Evolutionary conservation across 1,284 basidiomycete species (phyloP), one percentile per base, ranked within the genome.

Genomic region (Pisolithus thermaeus): DNA sequence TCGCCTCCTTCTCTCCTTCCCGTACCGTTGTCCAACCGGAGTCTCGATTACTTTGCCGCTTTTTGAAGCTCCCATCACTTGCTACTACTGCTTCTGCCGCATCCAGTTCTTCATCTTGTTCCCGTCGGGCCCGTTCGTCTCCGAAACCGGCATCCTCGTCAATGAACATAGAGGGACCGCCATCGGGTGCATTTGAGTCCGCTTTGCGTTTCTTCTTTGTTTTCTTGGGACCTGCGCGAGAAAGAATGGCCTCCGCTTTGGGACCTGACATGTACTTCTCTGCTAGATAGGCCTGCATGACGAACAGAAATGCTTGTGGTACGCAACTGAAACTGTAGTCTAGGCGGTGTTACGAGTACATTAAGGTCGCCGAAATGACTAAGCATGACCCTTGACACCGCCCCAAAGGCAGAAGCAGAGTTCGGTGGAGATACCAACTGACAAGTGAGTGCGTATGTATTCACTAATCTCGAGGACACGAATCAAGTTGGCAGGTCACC

Each of bases 261-360:
- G 92, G 86, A 0, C 96, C 96, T 6, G 94, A 90, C 91, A 98
- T 97, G 72, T 99, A 99, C 59, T 88, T 90, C 57, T 84, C 79
- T 1, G 88, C 88, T 3, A 91, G 77, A 63, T 91, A 91, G 7
- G 86, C 73, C 65, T 90, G 81, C 70, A 89, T 79, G 42, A 59
- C 62, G 47, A 56, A 60, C 56, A 36, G 32, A 27, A 49, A 47
- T 35, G 12, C 12, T 14, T 35, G 11, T 43, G 27, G 3, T 25
- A 27, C 7, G 23, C 27, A 27, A 41, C 18, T 22, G 18, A n/a
- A n/a, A n/a, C n/a, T 7, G 39, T 6, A 27, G 25, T 27, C 39
- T 41, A 12, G 14, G 9, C 30, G 2, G 46, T 45, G 25, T 39
- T 46, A 30, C 40, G 25, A 36, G 18, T 27, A 37, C 40, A 42